Percentiles rank a stretch among this genome's conserved stretches.
These are phyloP conservation scores for Gossypium turneri DNA, from an alignment of 345 rosid genomes.

Conservation along the genomic window DNA sequence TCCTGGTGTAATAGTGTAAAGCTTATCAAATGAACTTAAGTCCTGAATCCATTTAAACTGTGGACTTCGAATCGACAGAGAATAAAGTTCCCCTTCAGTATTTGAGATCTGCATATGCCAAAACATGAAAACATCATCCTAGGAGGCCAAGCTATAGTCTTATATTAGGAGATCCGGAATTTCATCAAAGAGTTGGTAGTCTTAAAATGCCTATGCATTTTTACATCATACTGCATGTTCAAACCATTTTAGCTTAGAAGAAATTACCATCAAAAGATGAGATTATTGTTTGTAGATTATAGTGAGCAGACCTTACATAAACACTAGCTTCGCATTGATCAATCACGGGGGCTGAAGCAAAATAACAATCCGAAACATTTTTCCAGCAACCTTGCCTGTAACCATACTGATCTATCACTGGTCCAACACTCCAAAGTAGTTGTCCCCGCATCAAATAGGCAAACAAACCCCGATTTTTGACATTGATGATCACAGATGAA, in stretches of 20 bases:
- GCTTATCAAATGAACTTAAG: slow-evolving; percentile 52
- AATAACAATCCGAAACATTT: slow-evolving; percentile 51
- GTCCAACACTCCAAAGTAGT: slow-evolving; percentile 74
- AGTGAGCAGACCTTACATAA: slow-evolving; percentile 45
- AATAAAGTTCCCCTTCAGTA: slow-evolving; percentile 69
- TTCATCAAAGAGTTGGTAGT: background rate
- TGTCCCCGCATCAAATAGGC: slow-evolving; percentile 41
- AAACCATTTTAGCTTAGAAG: no score
- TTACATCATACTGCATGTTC: background rate
- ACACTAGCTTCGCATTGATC: slow-evolving; percentile 73
- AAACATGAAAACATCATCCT: background rate
- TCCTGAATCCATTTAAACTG: slow-evolving; percentile 75
- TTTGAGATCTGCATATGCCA: slow-evolving; percentile 57
- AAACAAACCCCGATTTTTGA: slow-evolving; percentile 58
- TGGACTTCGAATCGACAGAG: slow-evolving; percentile 59
- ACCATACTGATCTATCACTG: slow-evolving; percentile 49
- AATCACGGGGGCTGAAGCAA: slow-evolving; percentile 58
- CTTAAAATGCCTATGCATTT: background rate
- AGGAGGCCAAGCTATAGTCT: background rate
- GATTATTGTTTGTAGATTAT: background rate
- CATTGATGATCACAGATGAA: slow-evolving; percentile 55
- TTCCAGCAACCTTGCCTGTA: slow-evolving; percentile 68
- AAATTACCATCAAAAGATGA: no score
- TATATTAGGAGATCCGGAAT: background rate
- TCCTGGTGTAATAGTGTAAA: slow-evolving; percentile 61